These are phyloP conservation scores for Ascochyta pisi DNA, from an alignment of 2,329 filamentous ascomycete genomes.

Conservation along the genomic window DNA sequence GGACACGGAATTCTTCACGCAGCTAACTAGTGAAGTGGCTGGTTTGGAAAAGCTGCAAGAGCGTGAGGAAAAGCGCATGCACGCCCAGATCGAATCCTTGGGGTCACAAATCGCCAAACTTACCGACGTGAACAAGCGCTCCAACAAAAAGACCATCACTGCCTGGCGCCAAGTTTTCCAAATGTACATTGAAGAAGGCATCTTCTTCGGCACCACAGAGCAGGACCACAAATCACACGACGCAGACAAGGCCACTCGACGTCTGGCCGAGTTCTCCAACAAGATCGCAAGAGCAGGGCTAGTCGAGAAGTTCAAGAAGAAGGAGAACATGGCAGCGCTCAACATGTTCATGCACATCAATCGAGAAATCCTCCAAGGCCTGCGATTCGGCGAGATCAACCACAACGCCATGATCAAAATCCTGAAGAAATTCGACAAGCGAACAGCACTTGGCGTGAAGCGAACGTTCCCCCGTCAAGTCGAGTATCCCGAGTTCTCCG, in stretches of 20 bases:
- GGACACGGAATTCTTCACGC: conserved; percentile 80
- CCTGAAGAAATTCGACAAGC: conserved; percentile 90
- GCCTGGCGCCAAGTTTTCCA: conserved; percentile 84
- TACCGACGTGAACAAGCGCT: conserved; percentile 69
- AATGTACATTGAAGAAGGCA: conserved; percentile 76
- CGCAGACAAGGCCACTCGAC: conserved; percentile 69
- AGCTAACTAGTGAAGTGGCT: conserved; percentile 74
- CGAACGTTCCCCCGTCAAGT: conserved; percentile 67
- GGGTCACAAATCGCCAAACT: conserved; percentile 70
- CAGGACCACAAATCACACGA: conserved; percentile 71
- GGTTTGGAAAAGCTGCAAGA: conserved; percentile 72
- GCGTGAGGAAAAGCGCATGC: conserved; percentile 69
- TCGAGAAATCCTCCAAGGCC: conserved; percentile 74
- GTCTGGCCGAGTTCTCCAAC: conserved; percentile 75
- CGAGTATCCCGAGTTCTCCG: conserved; percentile 63
- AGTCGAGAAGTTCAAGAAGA: conserved; percentile 67
- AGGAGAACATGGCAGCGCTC: conserved; percentile 69
- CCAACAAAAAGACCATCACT: conserved; percentile 69
- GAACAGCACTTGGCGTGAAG: conserved; percentile 74
- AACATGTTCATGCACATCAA: conserved; percentile 76
- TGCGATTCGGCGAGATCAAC: conserved; percentile 87
- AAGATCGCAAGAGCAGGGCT: conserved; percentile 68
- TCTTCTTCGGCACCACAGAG: conserved; percentile 84
- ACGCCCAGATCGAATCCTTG: conserved; percentile 67
- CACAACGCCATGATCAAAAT: conserved; percentile 80